Conservation (phyloP, 495 filamentous ascomycete genomes). For the Hypoxylon cercidicola region DNA sequence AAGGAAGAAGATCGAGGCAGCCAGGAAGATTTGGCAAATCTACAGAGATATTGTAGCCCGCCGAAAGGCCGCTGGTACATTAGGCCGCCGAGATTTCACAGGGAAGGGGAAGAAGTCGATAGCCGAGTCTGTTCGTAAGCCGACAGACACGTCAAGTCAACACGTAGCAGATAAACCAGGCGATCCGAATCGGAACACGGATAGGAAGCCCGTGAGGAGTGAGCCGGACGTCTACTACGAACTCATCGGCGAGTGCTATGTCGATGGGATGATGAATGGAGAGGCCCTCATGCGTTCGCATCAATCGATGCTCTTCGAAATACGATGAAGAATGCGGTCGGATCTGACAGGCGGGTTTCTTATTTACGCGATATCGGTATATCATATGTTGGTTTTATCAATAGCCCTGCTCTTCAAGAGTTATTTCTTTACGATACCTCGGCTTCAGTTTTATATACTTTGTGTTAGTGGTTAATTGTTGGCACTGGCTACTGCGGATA, state of each 20-base stretch:
- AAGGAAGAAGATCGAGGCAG: neutral
- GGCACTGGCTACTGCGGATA: no score
- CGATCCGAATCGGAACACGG: neutral
- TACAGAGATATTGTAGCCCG: neutral
- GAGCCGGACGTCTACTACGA: constrained; percentile 20
- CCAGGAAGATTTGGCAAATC: constrained; percentile 4
- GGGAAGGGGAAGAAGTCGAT: no score
- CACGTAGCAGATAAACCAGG: neutral
- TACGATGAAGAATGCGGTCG: neutral
- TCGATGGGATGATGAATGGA: constrained; percentile 29
- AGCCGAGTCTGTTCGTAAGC: no score
- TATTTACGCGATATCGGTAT: no score
- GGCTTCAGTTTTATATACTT: no score
- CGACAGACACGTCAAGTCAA: no score
- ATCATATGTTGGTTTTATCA: no score
- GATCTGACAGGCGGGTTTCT: no score
- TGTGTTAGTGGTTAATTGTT: no score
- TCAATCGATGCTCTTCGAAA: constrained; percentile 22
- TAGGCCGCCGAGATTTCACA: no score
- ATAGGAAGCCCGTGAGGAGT: constrained; percentile 8
- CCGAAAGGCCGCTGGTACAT: neutral
- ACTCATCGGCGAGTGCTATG: constrained; percentile 29
- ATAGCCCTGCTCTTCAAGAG: no score
- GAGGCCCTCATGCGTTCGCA: constrained; percentile 11
- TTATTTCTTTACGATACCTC: no score